Base-by-base conservation (phyloP, 306 rosid genomes). In the Glycine soja region DNA sequence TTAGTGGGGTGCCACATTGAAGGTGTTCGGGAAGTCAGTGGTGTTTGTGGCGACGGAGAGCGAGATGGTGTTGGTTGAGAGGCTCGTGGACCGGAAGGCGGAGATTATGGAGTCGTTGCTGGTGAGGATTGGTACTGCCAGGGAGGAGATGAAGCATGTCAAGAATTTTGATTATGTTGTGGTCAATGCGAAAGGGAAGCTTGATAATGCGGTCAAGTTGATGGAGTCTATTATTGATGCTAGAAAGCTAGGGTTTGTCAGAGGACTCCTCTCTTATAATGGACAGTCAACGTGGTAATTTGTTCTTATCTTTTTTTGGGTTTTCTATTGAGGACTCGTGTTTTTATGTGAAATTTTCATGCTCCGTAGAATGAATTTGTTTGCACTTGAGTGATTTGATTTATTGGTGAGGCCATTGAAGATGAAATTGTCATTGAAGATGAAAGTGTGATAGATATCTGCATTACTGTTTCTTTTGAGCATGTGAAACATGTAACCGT, bases 201-300 rank as follows among this genome's bases (percentile, higher is more conserved):
- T 95, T 77, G 99, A 95, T 3, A 81, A 24, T 80, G 97, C 99
- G 0, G 99, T 92, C 13, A 63, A 85, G 85, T 59, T 89, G 70
- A 81, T 95, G 75, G 92, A 90, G 53, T 88, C 97, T 8, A 93
- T 92, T 77, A 87, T 95, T 73, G 90, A 88, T 51, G 97, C 98
- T 0, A 95, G 93, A 93, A 93, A 85, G 99, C 99, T 8, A 95
- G 85, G 97, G 98, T 95, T 59, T 66, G 80, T 79, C 98, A 86
- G 72, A 83, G 94, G 87, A 84, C 68, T 10, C 88, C 85, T 64
- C 80, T 82, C 42, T 42, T 93, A 6, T 95, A 86, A 65, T 18
- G 7, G 2, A 42, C 46, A 42, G 9, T 1, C 46, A 24, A 42
- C 46, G 7, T 42, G 46, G 46, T 42, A 42, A 42, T 42, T 42